Base-by-base conservation (phyloP, 176 grass and related monocot species). In the Otatea glauca region DNA sequence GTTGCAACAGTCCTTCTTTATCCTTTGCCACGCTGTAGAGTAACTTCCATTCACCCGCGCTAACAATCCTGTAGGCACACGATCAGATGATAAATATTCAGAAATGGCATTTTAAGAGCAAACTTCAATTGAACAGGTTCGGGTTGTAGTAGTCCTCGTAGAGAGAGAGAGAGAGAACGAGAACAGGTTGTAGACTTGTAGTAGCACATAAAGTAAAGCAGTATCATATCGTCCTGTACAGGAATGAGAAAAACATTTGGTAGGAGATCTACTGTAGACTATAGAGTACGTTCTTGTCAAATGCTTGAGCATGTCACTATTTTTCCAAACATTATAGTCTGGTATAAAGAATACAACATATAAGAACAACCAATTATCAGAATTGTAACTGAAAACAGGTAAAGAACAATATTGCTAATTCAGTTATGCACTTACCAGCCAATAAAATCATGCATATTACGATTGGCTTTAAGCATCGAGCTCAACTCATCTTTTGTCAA, bases 21-120 rank as follows among this genome's bases (percentile, higher is more conserved):
- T 94, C 83, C 87, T 87, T 94, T 16, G 78, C 92, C 44, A 94
- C 65, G 9, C 45, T 68, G 80, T 91, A 91, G 11, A 91, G 75
- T 20, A 94, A 6, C 9, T 66, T 10, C 92, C 92, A 94, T 77
- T 94, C 86, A 42, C 72, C 18, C 6, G 53, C 77, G 1, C 66
- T 74, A 35, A 6, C 3, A 11, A 61, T 0, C 89, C 92, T 94
- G 45, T 43, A 25, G 4, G 45, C 11, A 21, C 3, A 34, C 13
- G 0, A 54, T 34, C 7, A 10, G 6, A n/a, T 55, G 24, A 72
- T 35, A n/a, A 70, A 59, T n/a, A 35, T 71, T 37, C 12, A 4
- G 23, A 44, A 72, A 44, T 15, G 4, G 17, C 5, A 50, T 25
- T 62, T 9, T 35, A 15, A 11, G 21, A 49, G 8, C 7, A 82